Conservation (phyloP, 192 early-diverging fungal species). For the Diversispora eburnea region DNA sequence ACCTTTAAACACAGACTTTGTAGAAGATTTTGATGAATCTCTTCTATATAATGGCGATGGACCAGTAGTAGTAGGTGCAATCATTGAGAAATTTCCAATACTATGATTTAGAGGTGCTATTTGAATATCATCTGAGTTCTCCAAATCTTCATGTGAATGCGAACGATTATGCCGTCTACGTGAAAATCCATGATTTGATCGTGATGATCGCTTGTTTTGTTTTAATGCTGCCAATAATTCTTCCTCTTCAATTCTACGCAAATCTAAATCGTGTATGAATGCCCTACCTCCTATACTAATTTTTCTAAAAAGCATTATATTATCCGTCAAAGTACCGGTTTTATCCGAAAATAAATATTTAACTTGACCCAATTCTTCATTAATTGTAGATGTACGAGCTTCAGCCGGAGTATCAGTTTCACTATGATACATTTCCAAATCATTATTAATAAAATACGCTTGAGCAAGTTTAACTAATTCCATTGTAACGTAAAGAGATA, state of each 20-base stretch:
- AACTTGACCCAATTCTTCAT: constrained; percentile 86
- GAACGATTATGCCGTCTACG: not conserved
- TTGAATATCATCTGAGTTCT: not conserved
- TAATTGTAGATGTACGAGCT: constrained; percentile 73
- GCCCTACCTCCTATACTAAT: constrained; percentile 59
- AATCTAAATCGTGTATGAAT: constrained; percentile 61
- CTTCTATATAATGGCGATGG: constrained; percentile 8
- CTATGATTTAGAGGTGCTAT: not conserved
- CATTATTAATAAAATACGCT: constrained; percentile 74
- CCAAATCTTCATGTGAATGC: not conserved
- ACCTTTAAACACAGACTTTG: not conserved
- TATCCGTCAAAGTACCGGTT: constrained; percentile 86
- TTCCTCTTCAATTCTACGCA: constrained; percentile 35
- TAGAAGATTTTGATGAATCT: constrained; percentile 4
- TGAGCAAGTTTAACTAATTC: constrained; percentile 77
- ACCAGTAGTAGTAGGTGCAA: constrained; percentile 10
- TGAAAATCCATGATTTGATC: not conserved
- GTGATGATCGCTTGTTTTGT: not conserved
- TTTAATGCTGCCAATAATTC: constrained; percentile 24
- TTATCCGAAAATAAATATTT: constrained; percentile 89
- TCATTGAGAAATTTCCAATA: constrained; percentile 24
- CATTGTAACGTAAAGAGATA: constrained; percentile 85
- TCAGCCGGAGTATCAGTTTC: constrained; percentile 68
- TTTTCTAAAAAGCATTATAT: constrained; percentile 77
- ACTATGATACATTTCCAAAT: constrained; percentile 74